Percentiles rank a stretch among this genome's conserved stretches.
These are phyloP conservation scores for Lentinula raphanica DNA, from an alignment of 768 basidiomycete genomes.

Conservation along the genomic window DNA sequence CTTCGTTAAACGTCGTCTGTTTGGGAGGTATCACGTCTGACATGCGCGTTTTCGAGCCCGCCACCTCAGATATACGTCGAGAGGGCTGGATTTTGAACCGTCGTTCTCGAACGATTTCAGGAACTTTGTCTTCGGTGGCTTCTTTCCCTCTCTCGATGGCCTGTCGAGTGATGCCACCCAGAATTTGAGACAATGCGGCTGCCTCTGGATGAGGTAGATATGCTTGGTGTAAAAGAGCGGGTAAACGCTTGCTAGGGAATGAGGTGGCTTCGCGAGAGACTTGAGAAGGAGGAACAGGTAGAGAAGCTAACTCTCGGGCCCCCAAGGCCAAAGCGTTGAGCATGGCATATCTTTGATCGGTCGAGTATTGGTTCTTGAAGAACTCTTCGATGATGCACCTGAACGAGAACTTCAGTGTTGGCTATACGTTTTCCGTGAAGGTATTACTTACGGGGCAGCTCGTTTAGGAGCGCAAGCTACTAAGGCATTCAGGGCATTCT, in stretches of 20 bases:
- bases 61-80: conserved; percentile 40
- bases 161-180: conserved; percentile 56
- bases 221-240: conserved; percentile 62
- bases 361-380: conserved; percentile 90
- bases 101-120: conserved; percentile 67
- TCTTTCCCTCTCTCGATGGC: conserved; percentile 61
- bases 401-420: not conserved
- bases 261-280: conserved; percentile 31
- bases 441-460: conserved; percentile 68
- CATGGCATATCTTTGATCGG: conserved; percentile 77
- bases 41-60: conserved; percentile 6
- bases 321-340: conserved; percentile 84
- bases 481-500: conserved; percentile 73
- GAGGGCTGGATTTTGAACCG: conserved; percentile 59
- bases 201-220: conserved; percentile 45
- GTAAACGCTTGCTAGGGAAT: conserved; percentile 83
- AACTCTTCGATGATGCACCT: conserved; percentile 88
- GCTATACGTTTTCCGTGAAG: not conserved
- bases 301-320: conserved; percentile 70
- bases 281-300: conserved; percentile 32
- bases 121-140: conserved; percentile 47
- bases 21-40: conserved; percentile 9
- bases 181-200: conserved; percentile 48
- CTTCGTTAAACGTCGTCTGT: conserved; percentile 47
- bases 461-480: conserved; percentile 73